Conservation (phyloP, 352 stramenopile genomes). For the Pythium angustatum region DNA sequence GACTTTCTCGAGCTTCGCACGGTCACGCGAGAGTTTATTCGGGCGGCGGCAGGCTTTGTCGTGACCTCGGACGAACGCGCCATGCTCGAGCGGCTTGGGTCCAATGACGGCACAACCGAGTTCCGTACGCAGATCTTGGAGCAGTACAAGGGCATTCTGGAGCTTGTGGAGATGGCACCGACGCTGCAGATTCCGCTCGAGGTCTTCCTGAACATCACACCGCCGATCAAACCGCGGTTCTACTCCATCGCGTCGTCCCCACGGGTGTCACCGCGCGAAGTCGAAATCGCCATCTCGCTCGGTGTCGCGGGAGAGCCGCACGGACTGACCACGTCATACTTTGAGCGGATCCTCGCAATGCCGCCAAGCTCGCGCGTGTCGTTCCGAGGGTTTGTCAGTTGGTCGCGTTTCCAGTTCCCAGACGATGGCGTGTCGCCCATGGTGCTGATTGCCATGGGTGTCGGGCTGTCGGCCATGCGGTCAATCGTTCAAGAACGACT, state of each 20-base stretch:
- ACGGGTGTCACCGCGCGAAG: slow-evolving; percentile 55
- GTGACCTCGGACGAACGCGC: slow-evolving; percentile 44
- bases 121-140: slow-evolving; percentile 85
- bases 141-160: slow-evolving; percentile 64
- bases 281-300: slow-evolving; percentile 92
- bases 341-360: slow-evolving; percentile 38
- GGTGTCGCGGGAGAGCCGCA: slow-evolving; percentile 60
- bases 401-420: slow-evolving; percentile 91
- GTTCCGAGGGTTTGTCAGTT: slow-evolving; percentile 87
- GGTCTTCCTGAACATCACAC: slow-evolving; percentile 87
- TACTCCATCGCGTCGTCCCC: slow-evolving; percentile 94
- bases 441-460: slow-evolving; percentile 91
- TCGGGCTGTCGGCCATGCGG: slow-evolving; percentile 89
- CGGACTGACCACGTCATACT: slow-evolving; percentile 32
- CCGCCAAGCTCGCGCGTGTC: slow-evolving; percentile 33
- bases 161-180: slow-evolving; percentile 73
- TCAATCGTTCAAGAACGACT: slow-evolving; percentile 41
- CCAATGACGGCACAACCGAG: slow-evolving; percentile 69
- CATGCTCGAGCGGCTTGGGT: slow-evolving; percentile 43
- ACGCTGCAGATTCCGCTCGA: slow-evolving; percentile 46
- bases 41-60: slow-evolving; percentile 49
- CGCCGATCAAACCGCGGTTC: slow-evolving; percentile 85
- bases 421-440: slow-evolving; percentile 75
- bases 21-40: slow-evolving; percentile 56
- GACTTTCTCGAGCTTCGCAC: slow-evolving; percentile 90